phyloP scores from a whole-genome alignment of 441 rosid species.

The Corymbia calophylla region DNA sequence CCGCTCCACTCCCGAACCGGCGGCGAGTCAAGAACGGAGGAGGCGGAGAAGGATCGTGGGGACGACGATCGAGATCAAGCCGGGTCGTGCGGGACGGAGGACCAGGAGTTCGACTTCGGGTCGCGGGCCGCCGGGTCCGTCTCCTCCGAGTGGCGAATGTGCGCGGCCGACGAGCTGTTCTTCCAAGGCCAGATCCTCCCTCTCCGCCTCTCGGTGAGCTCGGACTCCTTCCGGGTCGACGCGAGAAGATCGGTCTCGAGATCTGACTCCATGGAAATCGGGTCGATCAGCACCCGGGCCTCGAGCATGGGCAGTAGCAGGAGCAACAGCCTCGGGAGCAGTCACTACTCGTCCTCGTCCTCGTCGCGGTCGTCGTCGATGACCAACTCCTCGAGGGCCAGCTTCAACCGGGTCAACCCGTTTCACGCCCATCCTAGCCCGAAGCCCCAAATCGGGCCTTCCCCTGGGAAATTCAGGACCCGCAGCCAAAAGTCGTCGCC shows the following conservation, averaged over 20 bases:
- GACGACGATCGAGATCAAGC: background rate
- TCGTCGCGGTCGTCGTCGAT: background rate
- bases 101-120: slow-evolving; percentile 49
- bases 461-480: slow-evolving; percentile 14
- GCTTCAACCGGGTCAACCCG: slow-evolving; percentile 20
- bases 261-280: slow-evolving; percentile 55
- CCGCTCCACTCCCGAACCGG: background rate
- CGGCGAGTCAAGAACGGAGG: background rate
- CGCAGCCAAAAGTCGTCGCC: slow-evolving; percentile 14
- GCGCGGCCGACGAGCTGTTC: slow-evolving; percentile 84
- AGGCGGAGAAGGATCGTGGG: background rate
- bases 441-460: slow-evolving; percentile 53
- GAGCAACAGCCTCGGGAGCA: slow-evolving; percentile 34
- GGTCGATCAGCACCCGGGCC: slow-evolving; percentile 14
- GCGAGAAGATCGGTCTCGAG: slow-evolving; percentile 24
- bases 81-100: background rate
- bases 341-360: slow-evolving; percentile 27
- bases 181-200: slow-evolving; percentile 79
- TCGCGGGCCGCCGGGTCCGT: slow-evolving; percentile 22
- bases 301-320: slow-evolving; percentile 41
- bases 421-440: slow-evolving; percentile 63
- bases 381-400: slow-evolving; percentile 18
- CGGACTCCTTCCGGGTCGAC: slow-evolving; percentile 14
- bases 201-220: slow-evolving; percentile 51
- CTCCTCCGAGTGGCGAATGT: slow-evolving; percentile 48